Conservation (phyloP, 768 basidiomycete genomes). For the Strobilomyces echinocephalus region DNA sequence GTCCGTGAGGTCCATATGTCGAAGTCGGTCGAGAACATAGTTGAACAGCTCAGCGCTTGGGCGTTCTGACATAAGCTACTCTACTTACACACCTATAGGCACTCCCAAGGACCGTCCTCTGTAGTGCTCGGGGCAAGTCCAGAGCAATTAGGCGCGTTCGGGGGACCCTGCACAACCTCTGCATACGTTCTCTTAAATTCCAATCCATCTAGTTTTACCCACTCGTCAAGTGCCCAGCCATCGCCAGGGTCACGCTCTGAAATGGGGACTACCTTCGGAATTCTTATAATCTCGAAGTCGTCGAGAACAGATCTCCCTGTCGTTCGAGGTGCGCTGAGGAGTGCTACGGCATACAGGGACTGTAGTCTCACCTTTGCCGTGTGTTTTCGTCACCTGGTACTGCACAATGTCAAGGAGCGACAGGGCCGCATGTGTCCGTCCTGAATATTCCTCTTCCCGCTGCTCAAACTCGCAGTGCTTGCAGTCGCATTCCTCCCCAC, state of each 20-base stretch:
- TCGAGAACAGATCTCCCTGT: constrained; percentile 11
- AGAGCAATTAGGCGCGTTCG: neutral
- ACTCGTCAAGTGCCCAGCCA: constrained; percentile 8
- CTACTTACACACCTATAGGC: constrained; percentile 3
- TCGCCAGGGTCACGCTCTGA: constrained; percentile 7
- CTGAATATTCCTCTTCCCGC: neutral
- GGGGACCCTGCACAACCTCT: constrained; percentile 17
- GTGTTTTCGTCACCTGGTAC: neutral
- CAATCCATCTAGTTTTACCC: constrained; percentile 21
- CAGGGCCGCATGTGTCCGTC: neutral
- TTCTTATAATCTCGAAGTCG: constrained; percentile 23
- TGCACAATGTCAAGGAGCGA: constrained; percentile 9
- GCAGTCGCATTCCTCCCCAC: neutral
- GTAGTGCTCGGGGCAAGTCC: too few species aligned
- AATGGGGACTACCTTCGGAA: constrained; percentile 18
- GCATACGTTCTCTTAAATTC: constrained; percentile 19
- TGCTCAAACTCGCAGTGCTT: neutral
- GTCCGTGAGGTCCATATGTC: too few species aligned
- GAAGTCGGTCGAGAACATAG: too few species aligned
- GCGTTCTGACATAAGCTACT: too few species aligned
- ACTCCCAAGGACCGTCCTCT: constrained; percentile 16
- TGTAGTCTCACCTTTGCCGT: constrained; percentile 11
- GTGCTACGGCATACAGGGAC: too few species aligned
- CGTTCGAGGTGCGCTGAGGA: neutral
- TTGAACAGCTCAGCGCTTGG: too few species aligned